Percentiles rank a stretch among this genome's conserved stretches.
Evolutionary conservation across 352 stramenopile species (phyloP).

Genomic region (Phytophthora tentaculata): DNA sequence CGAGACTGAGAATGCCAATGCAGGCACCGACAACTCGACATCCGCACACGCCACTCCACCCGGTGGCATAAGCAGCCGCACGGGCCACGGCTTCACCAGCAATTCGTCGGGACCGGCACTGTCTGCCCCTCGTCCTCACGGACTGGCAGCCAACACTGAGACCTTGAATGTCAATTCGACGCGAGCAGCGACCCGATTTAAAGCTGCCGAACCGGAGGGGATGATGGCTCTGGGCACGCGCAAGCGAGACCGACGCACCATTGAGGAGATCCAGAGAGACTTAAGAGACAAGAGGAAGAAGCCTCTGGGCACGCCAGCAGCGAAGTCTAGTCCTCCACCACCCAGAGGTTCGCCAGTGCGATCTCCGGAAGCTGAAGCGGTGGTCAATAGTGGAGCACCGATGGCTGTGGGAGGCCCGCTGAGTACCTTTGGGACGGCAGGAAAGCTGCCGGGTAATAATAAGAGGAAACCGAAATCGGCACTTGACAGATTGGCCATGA

Average conservation of each 20-base stretch:
- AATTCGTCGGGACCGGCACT: conserved; percentile 29
- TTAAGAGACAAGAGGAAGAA: conserved; percentile 74
- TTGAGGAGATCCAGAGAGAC: conserved; percentile 88
- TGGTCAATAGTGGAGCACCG: conserved; percentile 37
- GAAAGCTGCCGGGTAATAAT: conserved; percentile 25
- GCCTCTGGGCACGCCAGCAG: conserved; percentile 29
- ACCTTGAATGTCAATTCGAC: conserved; percentile 79
- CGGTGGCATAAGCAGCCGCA: conserved; percentile 15
- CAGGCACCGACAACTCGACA: conserved; percentile 5
- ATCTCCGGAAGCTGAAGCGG: conserved; percentile 64
- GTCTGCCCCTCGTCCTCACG: conserved; percentile 40
- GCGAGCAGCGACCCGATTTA: conserved; percentile 68
- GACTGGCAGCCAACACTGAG: conserved; percentile 42
- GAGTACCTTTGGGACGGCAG: conserved; percentile 53
- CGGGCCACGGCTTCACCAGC: conserved; percentile 14
- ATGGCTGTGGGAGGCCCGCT: conserved; percentile 61
- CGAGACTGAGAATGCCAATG: conserved; percentile 24
- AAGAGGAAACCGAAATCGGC: conserved; percentile 80
- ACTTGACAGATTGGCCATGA: conserved; percentile 74
- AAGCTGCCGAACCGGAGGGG: conserved; percentile 43
- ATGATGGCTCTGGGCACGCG: conserved; percentile 86
- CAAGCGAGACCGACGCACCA: conserved; percentile 87
- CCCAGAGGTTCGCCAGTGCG: conserved; percentile 64
- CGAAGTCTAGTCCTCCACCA: conserved; percentile 59
- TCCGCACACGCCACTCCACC: conserved; percentile 13